Base-by-base conservation (phyloP, 2,329 filamentous ascomycete genomes). In the Colletotrichum gloeosporioides region DNA sequence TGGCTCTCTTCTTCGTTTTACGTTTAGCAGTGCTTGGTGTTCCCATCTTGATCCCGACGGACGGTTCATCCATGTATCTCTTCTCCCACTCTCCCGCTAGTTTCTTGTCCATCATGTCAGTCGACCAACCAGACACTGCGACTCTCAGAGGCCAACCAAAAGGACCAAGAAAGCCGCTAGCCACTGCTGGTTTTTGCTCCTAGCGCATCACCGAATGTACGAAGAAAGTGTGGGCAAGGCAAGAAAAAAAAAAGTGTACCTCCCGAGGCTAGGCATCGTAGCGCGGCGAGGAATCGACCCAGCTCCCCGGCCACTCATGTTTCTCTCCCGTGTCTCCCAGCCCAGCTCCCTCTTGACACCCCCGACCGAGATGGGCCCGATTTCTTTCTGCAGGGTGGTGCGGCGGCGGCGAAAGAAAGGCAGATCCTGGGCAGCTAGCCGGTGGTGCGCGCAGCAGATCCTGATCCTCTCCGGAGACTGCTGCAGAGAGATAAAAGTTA, bases 321-420 rank as follows among this genome's bases (percentile, higher is more conserved):
- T 69, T 57, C 55, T 39, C 15, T 61, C 29, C 25, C 36, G 36
- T 15, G 22, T 67, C 29, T 67, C 66, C 36, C 36, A 39, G 36
- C 15, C 3, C 32, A 34, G 32, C 32, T 34, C 6, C 55, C 49
- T 9, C 44, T 57, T n/a, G 29, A 67, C 32, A 16, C 6, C 64
- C 32, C 36, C n/a, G 34, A 18, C 15, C 25, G 73, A 73, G 44
- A 75, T 75, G 73, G 74, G 57, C 32, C 70, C 64, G 74, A 74
- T 73, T 53, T 49, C 44, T 49, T 49, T 49, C 44, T 36, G 34
- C 73, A 53, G 59, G 55, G 64, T 65, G 49, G 74, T 73, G 57
- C 64, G 34, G 59, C 34, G 32, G 31, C 29, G 18, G 57, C 36
- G 44, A 49, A 49, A 49, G 44, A 13, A 49, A n/a, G 39, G 18